Conservation (phyloP, 495 filamentous ascomycete species). For the Talaromyces proteolyticus region DNA sequence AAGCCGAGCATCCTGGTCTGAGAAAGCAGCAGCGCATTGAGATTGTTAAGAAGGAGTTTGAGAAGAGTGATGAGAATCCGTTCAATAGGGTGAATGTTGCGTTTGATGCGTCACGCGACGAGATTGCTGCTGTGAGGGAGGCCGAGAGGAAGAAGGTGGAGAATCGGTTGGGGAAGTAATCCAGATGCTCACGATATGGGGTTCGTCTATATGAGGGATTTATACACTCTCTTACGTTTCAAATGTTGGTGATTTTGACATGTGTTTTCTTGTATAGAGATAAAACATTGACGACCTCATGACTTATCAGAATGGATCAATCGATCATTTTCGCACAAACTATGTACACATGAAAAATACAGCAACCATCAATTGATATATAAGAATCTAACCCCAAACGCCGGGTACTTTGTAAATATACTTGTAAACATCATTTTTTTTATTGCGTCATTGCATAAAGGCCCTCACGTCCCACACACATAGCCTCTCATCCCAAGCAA, state of each 20-base stretch:
- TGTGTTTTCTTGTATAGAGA: not conserved
- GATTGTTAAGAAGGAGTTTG: constrained; percentile 79
- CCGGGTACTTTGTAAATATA: no score
- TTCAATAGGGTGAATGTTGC: constrained; percentile 73
- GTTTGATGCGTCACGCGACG: constrained; percentile 74
- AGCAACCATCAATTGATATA: not conserved
- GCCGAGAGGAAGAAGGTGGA: constrained; percentile 72
- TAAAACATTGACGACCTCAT: not conserved
- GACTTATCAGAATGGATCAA: not conserved
- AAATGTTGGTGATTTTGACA: not conserved
- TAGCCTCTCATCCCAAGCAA: constrained; percentile 88
- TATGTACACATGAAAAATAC: constrained; percentile 3
- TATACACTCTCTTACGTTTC: not conserved
- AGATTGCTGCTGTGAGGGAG: constrained; percentile 60
- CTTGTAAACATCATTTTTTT: not conserved
- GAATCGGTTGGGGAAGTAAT: constrained; percentile 48
- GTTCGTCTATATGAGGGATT: no score
- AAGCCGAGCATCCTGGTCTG: constrained; percentile 70
- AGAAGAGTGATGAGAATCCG: constrained; percentile 87
- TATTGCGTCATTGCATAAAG: constrained; percentile 40
- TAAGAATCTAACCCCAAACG: not conserved
- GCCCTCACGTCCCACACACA: constrained; percentile 85
- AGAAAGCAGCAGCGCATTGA: constrained; percentile 76
- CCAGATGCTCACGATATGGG: no score
- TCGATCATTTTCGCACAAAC: not conserved